phyloP scores from a whole-genome alignment of 208 protist genomes.

The Herpetomonas tarakana region DNA sequence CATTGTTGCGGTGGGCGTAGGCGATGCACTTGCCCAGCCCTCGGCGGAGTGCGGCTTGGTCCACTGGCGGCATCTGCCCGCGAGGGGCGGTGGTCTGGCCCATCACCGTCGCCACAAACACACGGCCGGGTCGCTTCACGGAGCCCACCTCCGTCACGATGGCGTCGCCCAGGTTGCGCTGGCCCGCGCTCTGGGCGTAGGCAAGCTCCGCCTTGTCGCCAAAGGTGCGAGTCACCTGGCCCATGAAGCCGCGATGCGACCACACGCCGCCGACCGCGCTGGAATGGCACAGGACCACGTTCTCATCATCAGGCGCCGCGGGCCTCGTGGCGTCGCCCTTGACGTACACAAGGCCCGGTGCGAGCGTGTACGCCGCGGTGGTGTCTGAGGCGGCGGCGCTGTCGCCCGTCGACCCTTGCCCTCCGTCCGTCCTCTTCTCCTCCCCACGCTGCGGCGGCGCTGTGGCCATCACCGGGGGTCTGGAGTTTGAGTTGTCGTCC shows the following conservation, averaged over 20 bases:
- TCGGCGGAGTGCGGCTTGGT: conserved; percentile 20
- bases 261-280: conserved; percentile 30
- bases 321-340: conserved; percentile 20
- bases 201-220: conserved; percentile 23
- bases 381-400: not conserved
- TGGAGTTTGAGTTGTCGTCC: conserved; percentile 4
- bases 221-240: conserved; percentile 24
- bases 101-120: conserved; percentile 44
- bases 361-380: not conserved
- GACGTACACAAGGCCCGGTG: conserved; percentile 9
- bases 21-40: conserved; percentile 16
- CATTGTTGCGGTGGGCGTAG: conserved; percentile 22
- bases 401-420: not conserved
- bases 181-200: conserved; percentile 23
- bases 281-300: conserved; percentile 34
- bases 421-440: not conserved
- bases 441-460: not conserved
- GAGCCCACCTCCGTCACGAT: conserved; percentile 26
- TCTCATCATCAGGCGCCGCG: conserved; percentile 12
- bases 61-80: conserved; percentile 24
- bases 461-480: not conserved
- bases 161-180: conserved; percentile 28
- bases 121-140: conserved; percentile 12
- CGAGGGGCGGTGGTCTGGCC: conserved; percentile 19
- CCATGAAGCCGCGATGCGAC: conserved; percentile 44